A percentile compares a stretch with the other conserved stretches of the same genome.
These are phyloP conservation scores for Epichloe glyceriae DNA, from an alignment of 2,329 filamentous ascomycete genomes.

Conservation along the genomic window DNA sequence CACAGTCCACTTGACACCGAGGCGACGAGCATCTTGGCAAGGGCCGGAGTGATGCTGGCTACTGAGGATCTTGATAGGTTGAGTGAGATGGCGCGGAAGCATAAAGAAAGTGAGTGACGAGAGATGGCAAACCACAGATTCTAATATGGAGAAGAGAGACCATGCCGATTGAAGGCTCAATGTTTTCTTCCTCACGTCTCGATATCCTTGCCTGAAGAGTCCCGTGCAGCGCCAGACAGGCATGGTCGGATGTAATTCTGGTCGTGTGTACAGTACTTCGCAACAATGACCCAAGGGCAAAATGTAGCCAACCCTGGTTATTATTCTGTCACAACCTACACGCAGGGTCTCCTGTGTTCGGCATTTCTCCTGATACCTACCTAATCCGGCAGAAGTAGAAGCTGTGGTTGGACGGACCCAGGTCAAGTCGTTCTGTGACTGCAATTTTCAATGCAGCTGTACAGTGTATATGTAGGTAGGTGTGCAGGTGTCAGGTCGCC, in stretches of 20 bases:
- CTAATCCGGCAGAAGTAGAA: not conserved
- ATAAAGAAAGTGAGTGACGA: not conserved
- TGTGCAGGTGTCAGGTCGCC: not conserved
- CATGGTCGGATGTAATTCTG: not conserved
- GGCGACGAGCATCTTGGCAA: constrained; percentile 13
- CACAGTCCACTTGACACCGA: constrained; percentile 11
- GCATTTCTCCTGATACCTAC: constrained; percentile 3
- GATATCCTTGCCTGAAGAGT: not conserved
- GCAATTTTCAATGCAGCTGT: constrained; percentile 1
- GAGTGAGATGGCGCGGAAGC: constrained; percentile 14
- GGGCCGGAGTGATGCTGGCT: constrained; percentile 17
- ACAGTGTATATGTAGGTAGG: not conserved
- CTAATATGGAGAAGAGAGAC: not conserved
- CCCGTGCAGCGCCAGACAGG: not conserved
- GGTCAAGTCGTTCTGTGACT: not conserved
- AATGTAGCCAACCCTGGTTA: not conserved
- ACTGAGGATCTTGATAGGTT: constrained; percentile 20
- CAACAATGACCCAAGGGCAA: not conserved
- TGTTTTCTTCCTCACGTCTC: not conserved
- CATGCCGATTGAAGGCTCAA: not conserved
- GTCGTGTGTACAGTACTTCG: not conserved
- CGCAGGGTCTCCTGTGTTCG: not conserved
- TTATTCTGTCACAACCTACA: not conserved
- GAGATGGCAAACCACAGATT: not conserved
- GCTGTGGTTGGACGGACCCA: constrained; percentile 2